Conservation (phyloP, 1,139 yeast species). For the Pichia sp. region DNA sequence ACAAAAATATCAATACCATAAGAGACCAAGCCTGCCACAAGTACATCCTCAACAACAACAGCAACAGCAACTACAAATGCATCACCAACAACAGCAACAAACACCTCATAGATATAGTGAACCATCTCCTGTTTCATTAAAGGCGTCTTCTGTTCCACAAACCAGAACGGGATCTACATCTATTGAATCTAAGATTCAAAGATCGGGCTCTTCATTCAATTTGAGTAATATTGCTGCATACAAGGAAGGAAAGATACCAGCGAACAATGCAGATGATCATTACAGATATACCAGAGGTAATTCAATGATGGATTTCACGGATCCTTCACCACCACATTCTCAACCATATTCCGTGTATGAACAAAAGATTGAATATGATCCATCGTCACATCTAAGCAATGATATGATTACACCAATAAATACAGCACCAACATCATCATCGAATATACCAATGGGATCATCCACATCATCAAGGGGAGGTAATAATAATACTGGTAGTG, state of each 20-base stretch:
- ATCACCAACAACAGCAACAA: not conserved
- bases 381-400: not conserved
- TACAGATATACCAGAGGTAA: not conserved
- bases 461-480: not conserved
- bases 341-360: not conserved
- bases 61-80: not conserved
- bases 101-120: not conserved
- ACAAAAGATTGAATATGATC: not conserved
- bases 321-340: not conserved
- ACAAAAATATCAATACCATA: slow-evolving; percentile 5
- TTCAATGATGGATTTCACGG: not conserved
- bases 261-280: not conserved
- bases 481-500: not conserved
- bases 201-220: slow-evolving; percentile 33
- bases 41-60: not conserved
- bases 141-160: slow-evolving; percentile 11
- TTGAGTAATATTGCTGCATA: slow-evolving; percentile 32
- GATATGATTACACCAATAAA: not conserved
- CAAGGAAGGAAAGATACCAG: slow-evolving; percentile 21
- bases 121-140: not conserved
- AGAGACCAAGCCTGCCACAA: not conserved
- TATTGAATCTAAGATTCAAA: slow-evolving; percentile 22
- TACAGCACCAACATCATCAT: not conserved
- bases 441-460: not conserved
- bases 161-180: slow-evolving; percentile 8